Evolutionary conservation across 352 stramenopile genomes (phyloP).

Genomic region (Phytophthora pini): DNA sequence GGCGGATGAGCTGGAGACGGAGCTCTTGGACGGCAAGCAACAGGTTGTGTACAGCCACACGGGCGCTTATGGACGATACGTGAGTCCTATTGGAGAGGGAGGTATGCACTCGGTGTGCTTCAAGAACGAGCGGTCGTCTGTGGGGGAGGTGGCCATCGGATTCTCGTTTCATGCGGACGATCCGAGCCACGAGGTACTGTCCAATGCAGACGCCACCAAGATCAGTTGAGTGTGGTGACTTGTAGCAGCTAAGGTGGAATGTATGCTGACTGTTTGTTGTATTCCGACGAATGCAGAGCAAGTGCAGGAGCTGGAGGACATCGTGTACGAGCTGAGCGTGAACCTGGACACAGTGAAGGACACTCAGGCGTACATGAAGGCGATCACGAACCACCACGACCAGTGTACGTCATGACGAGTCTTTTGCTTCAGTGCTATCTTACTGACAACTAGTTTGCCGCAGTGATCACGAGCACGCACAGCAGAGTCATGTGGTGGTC

Average conservation of each 20-base stretch:
- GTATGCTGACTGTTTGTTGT: constrained; percentile 1
- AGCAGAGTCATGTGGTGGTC: constrained; percentile 86
- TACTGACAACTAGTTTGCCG: constrained; percentile 8
- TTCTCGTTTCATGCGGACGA: constrained; percentile 91
- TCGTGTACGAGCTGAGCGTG: constrained; percentile 88
- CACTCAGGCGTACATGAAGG: constrained; percentile 88
- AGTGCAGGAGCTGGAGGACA: constrained; percentile 86
- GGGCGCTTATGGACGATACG: constrained; percentile 62
- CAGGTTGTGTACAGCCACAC: constrained; percentile 61
- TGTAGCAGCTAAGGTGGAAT: background rate
- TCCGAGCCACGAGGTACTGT: constrained; percentile 85
- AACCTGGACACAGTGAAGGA: constrained; percentile 89
- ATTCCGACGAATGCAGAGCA: constrained; percentile 56
- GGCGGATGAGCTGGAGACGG: constrained; percentile 69
- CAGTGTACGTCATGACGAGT: constrained; percentile 44
- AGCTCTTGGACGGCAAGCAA: constrained; percentile 70
- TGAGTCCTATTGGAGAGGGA: constrained; percentile 59
- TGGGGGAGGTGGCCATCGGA: constrained; percentile 77
- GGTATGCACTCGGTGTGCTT: constrained; percentile 81
- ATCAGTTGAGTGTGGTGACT: constrained; percentile 71
- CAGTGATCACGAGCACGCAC: constrained; percentile 88
- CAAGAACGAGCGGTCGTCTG: constrained; percentile 60
- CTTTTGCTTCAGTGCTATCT: background rate
- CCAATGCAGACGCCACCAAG: constrained; percentile 87
- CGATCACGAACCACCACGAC: constrained; percentile 82